Base-by-base conservation (phyloP, 768 basidiomycete species). In the Pholiota conissans region DNA sequence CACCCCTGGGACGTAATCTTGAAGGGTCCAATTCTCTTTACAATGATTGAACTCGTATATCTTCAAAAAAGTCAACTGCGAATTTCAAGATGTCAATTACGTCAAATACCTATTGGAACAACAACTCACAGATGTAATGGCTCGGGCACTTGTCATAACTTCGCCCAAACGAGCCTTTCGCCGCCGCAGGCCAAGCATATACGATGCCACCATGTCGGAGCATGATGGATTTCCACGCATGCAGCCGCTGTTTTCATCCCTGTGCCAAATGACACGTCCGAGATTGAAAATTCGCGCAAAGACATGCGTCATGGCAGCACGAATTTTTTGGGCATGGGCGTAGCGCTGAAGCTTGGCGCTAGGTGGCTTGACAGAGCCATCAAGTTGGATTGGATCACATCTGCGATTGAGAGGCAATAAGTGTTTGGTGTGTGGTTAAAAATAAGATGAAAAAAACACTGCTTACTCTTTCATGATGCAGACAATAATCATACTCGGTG, bases 311-410 rank as follows among this genome's bases (percentile, higher is more conserved):
- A 68, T 65, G 3, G 68, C 61, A 5, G 73, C 73, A 1, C 70
- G 50, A 66, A 76, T 73, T 42, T 75, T 75, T 54, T 74, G 73
- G 0, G 74, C 73, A 67, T 75, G 69, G 2, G 63, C 49, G 35
- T 70, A 75, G 5, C 67, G 63, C 16, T 30, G 29, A 18, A 50
- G n/a, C 11, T n/a, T 4, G 20, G n/a, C 32, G 39, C 59, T 1
- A 60, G 52, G 1, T 59, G 20, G 5, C 55, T 51, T 1, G 20
- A 58, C 1, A 39, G 29, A 56, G 27, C 60, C 58, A 37, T 65
- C 58, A 14, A 61, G 53, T 2, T 45, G 39, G 13, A 60, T 55
- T 1, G 27, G 49, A 27, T 66, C 61, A 22, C 65, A 66, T 18
- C 65, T 66, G n/a, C n/a, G n/a, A n/a, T n/a, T n/a, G n/a, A n/a